Evolutionary conservation across 2,329 filamentous ascomycete genomes (phyloP), one percentile per base, ranked within the genome.

Genomic region (Ciborinia camelliae): DNA sequence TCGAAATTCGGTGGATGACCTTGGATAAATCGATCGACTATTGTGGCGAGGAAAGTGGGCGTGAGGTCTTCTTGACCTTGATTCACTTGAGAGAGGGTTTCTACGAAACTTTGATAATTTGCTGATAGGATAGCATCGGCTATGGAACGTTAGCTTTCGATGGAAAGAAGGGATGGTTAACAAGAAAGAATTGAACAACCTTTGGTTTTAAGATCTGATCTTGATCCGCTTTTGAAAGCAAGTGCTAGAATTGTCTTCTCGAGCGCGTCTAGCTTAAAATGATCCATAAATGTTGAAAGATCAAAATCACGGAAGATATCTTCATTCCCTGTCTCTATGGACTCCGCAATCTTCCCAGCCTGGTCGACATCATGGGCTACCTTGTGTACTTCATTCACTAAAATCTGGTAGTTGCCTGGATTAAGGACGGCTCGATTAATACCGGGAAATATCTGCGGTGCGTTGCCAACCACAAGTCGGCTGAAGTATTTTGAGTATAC

Each of bases 241-340:
- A 97, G 81, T 58, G 92, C 91, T 68, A 99, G 83, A 67, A 96
- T 85, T 48, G 91, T 91, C 81, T 96, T 96, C 73, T 92, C 87
- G 54, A 97, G 78, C 12, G 92, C 87, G 78, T 97, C 93, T 62
- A 97, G 83, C 75, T 93, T 92, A 81, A 99, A 99, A 77, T 98
- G 93, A 69, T 96, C 90, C 82, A 98, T 88, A 75, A 99, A 98
- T 2, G 90, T 91, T 2, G 91, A 90, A n/a, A 99, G 84, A 75
- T 99, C 94, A 73, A 99, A 97, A 75, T 98, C 94, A 65, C 92
- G 90, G 76, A 97, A 97, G 67, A 97, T 86, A 72, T 99, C 94
- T 72, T 95, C 92, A 71, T 95, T 94, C 26, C 88, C 91, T 1
- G 88, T 89, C 77, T 97, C 93, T 75, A 99, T 90, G 26, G 93